Percentiles rank a stretch among this genome's conserved stretches.
phyloP scores from a whole-genome alignment of 2,329 filamentous ascomycete species.

The Alternaria incomplexa region DNA sequence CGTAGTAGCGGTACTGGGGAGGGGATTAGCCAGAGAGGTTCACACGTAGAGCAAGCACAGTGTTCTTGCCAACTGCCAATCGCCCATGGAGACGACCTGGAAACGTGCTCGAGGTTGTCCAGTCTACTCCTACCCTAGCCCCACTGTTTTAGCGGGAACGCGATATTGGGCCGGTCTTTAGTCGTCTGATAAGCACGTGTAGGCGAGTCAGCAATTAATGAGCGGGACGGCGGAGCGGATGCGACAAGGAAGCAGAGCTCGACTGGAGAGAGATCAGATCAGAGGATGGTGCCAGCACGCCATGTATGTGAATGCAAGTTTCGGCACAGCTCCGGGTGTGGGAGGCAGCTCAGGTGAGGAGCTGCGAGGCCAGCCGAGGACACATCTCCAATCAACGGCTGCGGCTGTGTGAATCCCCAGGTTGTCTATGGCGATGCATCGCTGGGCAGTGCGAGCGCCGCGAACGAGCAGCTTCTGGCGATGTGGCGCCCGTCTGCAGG shows the following conservation, averaged over 20 bases:
- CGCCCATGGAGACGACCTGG: slow-evolving; percentile 34
- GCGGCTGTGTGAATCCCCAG: slow-evolving; percentile 25
- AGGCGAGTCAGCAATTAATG: slow-evolving; percentile 25
- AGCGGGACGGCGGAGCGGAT: slow-evolving; percentile 19
- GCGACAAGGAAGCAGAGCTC: slow-evolving; percentile 7
- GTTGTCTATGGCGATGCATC: slow-evolving; percentile 11
- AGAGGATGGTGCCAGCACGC: slow-evolving; percentile 14
- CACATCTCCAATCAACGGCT: slow-evolving; percentile 38
- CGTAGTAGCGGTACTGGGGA: slow-evolving; percentile 44
- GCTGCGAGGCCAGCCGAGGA: slow-evolving; percentile 27
- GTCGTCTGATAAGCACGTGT: slow-evolving; percentile 44
- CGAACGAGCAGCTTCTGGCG: slow-evolving; percentile 23
- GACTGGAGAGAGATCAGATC: slow-evolving; percentile 6
- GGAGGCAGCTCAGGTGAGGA: slow-evolving; percentile 33
- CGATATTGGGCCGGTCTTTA: slow-evolving; percentile 42
- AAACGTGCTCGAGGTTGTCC: slow-evolving; percentile 13
- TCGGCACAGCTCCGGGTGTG: slow-evolving; percentile 9
- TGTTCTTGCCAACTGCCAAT: slow-evolving; percentile 44
- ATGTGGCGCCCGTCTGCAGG: slow-evolving; percentile 31
- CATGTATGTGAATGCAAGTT: slow-evolving; percentile 5
- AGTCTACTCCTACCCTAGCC: slow-evolving; percentile 32
- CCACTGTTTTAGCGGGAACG: slow-evolving; percentile 47
- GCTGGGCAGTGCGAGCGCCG: slow-evolving; percentile 17
- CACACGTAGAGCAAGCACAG: slow-evolving; percentile 7
- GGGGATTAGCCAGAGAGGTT: slow-evolving; percentile 12